phyloP scores from a whole-genome alignment of 257 asterid genomes.

The Plectranthus barbatus region DNA sequence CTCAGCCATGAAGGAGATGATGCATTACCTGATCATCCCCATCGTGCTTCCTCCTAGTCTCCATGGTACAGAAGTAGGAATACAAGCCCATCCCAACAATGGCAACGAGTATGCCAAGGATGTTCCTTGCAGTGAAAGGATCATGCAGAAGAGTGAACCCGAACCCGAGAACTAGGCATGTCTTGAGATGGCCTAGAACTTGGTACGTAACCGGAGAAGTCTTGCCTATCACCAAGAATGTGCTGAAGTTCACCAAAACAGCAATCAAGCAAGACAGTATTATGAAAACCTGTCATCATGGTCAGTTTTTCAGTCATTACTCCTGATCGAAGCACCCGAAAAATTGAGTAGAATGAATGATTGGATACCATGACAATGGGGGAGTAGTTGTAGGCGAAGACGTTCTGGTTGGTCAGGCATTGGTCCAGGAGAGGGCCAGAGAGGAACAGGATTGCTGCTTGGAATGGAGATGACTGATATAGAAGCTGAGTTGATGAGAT shows the following conservation, averaged over 20 bases:
- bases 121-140: conserved; percentile 75
- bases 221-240: conserved; percentile 86
- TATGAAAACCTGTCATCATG: conserved; percentile 55
- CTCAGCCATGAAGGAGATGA: too few relatives aligned
- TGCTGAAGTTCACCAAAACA: conserved; percentile 86
- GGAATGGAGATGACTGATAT: conserved; percentile 91
- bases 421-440: conserved; percentile 75
- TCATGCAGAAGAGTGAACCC: conserved; percentile 82
- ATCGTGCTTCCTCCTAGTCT: conserved; percentile 52
- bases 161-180: conserved; percentile 76
- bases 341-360: neutral
- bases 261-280: conserved; percentile 76
- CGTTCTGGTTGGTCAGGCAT: conserved; percentile 59
- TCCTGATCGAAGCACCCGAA: neutral
- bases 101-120: conserved; percentile 68
- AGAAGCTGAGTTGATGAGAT: conserved; percentile 78
- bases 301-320: too few relatives aligned
- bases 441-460: conserved; percentile 68
- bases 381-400: conserved; percentile 66
- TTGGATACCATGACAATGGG: conserved; percentile 46
- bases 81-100: conserved; percentile 79
- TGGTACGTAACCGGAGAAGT: conserved; percentile 94
- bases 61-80: conserved; percentile 72
- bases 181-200: conserved; percentile 78
- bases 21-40: conserved; percentile 21